Percentiles rank a stretch among this genome's conserved stretches.
Evolutionary conservation across 257 asterid genomes (phyloP).

Genomic region (Jacaranda mimosifolia): DNA sequence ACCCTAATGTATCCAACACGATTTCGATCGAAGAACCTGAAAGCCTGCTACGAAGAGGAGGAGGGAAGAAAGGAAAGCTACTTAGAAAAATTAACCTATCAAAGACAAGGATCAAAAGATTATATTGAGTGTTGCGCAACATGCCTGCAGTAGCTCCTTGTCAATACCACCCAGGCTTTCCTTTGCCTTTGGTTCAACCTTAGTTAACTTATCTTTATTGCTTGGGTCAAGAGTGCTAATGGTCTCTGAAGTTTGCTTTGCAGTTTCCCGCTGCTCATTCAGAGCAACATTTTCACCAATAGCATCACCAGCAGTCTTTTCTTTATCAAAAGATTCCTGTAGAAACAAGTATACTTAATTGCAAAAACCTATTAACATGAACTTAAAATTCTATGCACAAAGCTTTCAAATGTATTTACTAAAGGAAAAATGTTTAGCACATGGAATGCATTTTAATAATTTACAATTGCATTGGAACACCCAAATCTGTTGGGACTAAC

Average conservation of each 20-base stretch:
- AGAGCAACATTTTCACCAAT: conserved; percentile 40
- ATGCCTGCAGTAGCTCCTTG: conserved; percentile 84
- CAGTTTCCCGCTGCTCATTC: conserved; percentile 45
- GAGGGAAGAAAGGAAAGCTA: background rate
- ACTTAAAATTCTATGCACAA: background rate
- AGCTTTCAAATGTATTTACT: background rate
- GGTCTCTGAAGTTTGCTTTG: conserved; percentile 43
- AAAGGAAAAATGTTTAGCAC: conserved; percentile 6
- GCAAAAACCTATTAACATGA: conserved; percentile 12
- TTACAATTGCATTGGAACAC: background rate
- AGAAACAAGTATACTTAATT: conserved; percentile 24
- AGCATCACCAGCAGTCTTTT: conserved; percentile 45
- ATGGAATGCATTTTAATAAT: background rate
- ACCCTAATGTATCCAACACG: conserved; percentile 90
- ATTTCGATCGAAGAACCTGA: conserved; percentile 95
- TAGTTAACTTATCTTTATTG: conserved; percentile 47
- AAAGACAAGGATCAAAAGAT: background rate
- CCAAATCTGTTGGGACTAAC: background rate
- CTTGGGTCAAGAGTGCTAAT: conserved; percentile 40
- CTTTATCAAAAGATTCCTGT: conserved; percentile 56
- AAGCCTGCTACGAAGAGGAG: conserved; percentile 68
- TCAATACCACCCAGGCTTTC: conserved; percentile 47
- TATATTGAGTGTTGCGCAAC: conserved; percentile 28
- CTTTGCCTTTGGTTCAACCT: conserved; percentile 53
- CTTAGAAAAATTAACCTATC: conserved; percentile 12